Base-by-base conservation (phyloP, 495 filamentous ascomycete species). In the Cryomyces minteri region DNA sequence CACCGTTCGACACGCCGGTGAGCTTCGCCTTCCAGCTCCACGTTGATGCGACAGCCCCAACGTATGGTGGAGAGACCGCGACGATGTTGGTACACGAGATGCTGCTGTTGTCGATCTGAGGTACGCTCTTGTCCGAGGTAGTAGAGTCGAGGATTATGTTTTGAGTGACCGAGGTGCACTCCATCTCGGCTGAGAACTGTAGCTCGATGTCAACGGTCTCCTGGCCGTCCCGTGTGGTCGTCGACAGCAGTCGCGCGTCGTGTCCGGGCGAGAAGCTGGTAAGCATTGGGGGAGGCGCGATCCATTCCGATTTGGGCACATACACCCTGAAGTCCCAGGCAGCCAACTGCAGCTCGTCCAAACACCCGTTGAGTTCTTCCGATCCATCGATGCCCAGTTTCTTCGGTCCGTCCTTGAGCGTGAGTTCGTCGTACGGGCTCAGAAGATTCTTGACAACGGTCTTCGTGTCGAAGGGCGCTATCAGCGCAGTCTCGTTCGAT, bases 231-330 rank as follows among this genome's bases (percentile, higher is more conserved):
- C 64, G 58, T 8, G 39, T 43, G 6, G 63, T 65, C 2, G 59
- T 66, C 0, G 76, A 79, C 8, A 68, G 53, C 0, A 79, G 43
- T 1, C 76, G 71, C 0, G 54, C 48, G 45, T 83, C 79, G 51
- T 83, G 79, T 3, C 78, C 76, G 0, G 79, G 79, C 0, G 54
- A 44, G 48, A 82, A 77, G 38, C 67, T 66, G 8, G 79, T 82
- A 48, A 83, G 73, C 67, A 75, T 77, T 6, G 79, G 78, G 1
- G 62, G 58, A 11, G 73, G 74, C n/a, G 50, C 40, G 4, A 71
- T 49, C 45, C 66, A 80, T 8, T 58, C 55, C 0, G 59, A 49
- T 30, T 64, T 67, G 0, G 70, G 75, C 6, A 82, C 73, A 53
- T 73, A 80, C 9, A 71, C 73, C 36, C 68, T 70, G 59, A 73